Evolutionary conservation across 768 basidiomycete species (phyloP).

Genomic region (Phylloporus rhodoxanthus): DNA sequence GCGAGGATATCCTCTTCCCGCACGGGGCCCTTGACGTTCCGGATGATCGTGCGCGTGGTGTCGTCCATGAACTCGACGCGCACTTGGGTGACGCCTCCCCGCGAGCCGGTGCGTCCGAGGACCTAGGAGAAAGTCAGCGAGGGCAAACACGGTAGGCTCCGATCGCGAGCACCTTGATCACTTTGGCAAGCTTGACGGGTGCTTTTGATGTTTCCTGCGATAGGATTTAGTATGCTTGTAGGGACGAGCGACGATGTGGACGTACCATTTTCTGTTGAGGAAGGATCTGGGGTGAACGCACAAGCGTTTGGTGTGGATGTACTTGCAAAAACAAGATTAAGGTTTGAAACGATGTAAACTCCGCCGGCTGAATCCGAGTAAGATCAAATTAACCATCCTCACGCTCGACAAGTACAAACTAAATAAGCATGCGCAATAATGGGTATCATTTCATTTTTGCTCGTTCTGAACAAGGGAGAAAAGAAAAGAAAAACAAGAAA

Average conservation of each 20-base stretch:
- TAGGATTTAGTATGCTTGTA: not conserved
- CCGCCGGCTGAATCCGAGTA: slow-evolving; percentile 17
- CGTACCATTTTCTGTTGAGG: slow-evolving; percentile 21
- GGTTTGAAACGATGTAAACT: slow-evolving; percentile 13
- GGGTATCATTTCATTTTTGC: not conserved
- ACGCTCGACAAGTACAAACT: too few relatives aligned
- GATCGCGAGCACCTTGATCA: slow-evolving; percentile 68
- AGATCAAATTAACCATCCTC: too few relatives aligned
- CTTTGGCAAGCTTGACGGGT: slow-evolving; percentile 96
- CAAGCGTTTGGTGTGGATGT: slow-evolving; percentile 8
- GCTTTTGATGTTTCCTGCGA: slow-evolving; percentile 78
- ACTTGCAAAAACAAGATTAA: slow-evolving; percentile 17
- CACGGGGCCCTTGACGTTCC: slow-evolving; percentile 98
- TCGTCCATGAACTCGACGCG: slow-evolving; percentile 99
- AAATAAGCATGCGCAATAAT: not conserved
- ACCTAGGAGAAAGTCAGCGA: slow-evolving; percentile 50
- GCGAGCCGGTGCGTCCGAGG: slow-evolving; percentile 96
- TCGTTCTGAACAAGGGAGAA: too few relatives aligned
- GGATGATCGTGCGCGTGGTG: slow-evolving; percentile 90
- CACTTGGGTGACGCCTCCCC: slow-evolving; percentile 98
- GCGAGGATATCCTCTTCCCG: slow-evolving; percentile 94
- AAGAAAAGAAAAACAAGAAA: not conserved
- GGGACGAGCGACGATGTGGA: not conserved
- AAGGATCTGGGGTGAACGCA: not conserved
- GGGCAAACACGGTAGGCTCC: not conserved